Base-by-base conservation (phyloP, 2,329 filamentous ascomycete species). In the Lasiodiplodia sp. region DNA sequence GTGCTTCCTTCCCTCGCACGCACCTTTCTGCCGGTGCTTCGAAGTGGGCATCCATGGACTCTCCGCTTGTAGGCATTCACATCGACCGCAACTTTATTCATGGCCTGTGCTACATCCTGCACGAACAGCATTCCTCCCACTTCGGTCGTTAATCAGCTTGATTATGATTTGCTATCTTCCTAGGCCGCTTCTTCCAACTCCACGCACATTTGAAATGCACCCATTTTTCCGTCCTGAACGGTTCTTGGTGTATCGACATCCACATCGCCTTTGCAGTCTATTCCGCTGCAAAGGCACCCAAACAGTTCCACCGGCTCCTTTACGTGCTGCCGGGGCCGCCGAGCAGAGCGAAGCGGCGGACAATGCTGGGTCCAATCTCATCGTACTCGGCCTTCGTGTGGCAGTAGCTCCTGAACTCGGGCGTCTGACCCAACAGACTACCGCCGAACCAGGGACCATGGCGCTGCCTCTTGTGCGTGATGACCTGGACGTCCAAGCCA, bases 381-480 rank as follows among this genome's bases (percentile, higher is more conserved):
- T 69, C 68, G 53, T 69, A 66, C 71, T 81, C 79, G 10, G 80
- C 80, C 78, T 85, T 85, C 21, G 83, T 99, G 83, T 99, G 96
- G 85, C 96, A 99, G 84, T 98, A 99, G 78, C 94, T 97, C 80
- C 93, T 90, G 87, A 99, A 99, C 82, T 99, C 96, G 4, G 96
- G 95, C 7, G 96, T 99, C 85, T 98, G 95, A 67, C 95, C 96
- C 70, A 99, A 86, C 82, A 99, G 86, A 83, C 93, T 97, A 74
- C 96, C 96, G 80, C 96, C 96, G 79, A 99, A 99, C 96, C 96
- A 99, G 38, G 96, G 96, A 21, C 96, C 96, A 79, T 99, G 95
- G 78, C 95, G 87, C 87, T 99, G 96, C 79, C 96, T 88, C 87
- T 97, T 97, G 86, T 99, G 96, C 57, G 94, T 93, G 74, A 99